Percentiles rank a stretch among this genome's conserved stretches.
phyloP scores from a whole-genome alignment of 2,329 filamentous ascomycete species.

The Sphaerulina musiva region DNA sequence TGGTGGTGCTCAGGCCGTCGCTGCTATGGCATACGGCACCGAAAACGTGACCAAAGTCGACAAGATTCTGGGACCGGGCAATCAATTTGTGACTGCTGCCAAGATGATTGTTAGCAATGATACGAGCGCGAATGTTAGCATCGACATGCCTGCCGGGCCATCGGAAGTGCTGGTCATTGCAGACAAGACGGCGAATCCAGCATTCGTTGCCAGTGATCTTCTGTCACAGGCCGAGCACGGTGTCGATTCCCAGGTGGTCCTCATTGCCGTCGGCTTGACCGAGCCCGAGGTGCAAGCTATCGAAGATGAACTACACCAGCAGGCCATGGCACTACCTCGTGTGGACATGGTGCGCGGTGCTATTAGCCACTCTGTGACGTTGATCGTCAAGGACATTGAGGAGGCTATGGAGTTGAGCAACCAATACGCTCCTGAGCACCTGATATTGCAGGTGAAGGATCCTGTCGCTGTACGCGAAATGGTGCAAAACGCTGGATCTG shows the following conservation, averaged over 20 bases:
- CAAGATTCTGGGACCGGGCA: conserved; percentile 95
- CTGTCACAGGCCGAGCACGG: conserved; percentile 96
- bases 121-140: conserved; percentile 87
- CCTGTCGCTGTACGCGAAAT: conserved; percentile 66
- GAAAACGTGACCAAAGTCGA: conserved; percentile 93
- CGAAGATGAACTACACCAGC: conserved; percentile 81
- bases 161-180: conserved; percentile 96
- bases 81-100: conserved; percentile 95
- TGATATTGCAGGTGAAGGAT: conserved; percentile 82
- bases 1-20: conserved; percentile 90
- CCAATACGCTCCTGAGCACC: conserved; percentile 88
- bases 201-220: conserved; percentile 91
- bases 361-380: conserved; percentile 85
- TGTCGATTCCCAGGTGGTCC: conserved; percentile 88
- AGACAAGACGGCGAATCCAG: conserved; percentile 79
- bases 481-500: conserved; percentile 89
- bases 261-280: conserved; percentile 74
- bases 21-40: conserved; percentile 95
- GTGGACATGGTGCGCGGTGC: conserved; percentile 89
- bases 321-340: conserved; percentile 78
- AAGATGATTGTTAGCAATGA: conserved; percentile 99
- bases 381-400: conserved; percentile 66
- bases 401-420: conserved; percentile 80
- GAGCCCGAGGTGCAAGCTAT: conserved; percentile 72
- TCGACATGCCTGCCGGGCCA: conserved; percentile 97